Evolutionary conservation across 768 basidiomycete genomes (phyloP).

Genomic region (Pisolithus marmoratus): DNA sequence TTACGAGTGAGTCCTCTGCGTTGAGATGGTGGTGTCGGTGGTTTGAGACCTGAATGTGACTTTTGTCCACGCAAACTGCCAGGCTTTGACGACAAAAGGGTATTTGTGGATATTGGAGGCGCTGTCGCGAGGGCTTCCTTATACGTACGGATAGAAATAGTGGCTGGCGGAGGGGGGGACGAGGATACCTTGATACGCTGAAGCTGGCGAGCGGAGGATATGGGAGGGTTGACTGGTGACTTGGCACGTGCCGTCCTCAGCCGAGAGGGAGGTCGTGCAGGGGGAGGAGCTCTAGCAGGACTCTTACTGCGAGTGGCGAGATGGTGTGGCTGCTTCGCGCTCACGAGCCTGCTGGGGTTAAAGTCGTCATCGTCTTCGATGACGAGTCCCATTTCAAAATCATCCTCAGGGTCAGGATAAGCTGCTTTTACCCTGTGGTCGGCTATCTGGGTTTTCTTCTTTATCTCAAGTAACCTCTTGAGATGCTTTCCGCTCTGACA

Average conservation of each 20-base stretch:
- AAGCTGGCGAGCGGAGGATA: slow-evolving; percentile 63
- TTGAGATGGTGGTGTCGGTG: slow-evolving; percentile 61
- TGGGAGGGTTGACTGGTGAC: slow-evolving; percentile 64
- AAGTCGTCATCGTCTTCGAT: slow-evolving; percentile 81
- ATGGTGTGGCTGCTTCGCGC: slow-evolving; percentile 39
- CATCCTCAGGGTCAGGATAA: slow-evolving; percentile 68
- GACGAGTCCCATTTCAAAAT: slow-evolving; percentile 80
- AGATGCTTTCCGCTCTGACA: slow-evolving; percentile 50
- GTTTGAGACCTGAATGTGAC: slow-evolving; percentile 77
- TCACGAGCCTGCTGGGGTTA: slow-evolving; percentile 68
- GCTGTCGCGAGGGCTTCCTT: slow-evolving; percentile 49
- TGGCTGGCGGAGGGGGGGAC: slow-evolving; percentile 56
- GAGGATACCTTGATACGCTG: slow-evolving; percentile 64
- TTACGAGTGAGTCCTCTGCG: slow-evolving; percentile 62
- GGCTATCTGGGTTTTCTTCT: slow-evolving; percentile 51
- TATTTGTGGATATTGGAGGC: slow-evolving; percentile 43
- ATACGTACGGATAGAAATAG: slow-evolving; percentile 46
- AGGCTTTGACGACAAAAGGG: slow-evolving; percentile 63
- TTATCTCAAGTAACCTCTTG: slow-evolving; percentile 46
- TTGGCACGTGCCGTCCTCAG: slow-evolving; percentile 60
- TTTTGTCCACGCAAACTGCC: slow-evolving; percentile 79
- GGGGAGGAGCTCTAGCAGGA: slow-evolving; percentile 45
- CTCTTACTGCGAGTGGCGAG: slow-evolving; percentile 52
- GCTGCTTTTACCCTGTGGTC: slow-evolving; percentile 49
- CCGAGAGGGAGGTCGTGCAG: slow-evolving; percentile 59